phyloP scores from a whole-genome alignment of 2,329 filamentous ascomycete genomes.

The Colletotrichum incanum region DNA sequence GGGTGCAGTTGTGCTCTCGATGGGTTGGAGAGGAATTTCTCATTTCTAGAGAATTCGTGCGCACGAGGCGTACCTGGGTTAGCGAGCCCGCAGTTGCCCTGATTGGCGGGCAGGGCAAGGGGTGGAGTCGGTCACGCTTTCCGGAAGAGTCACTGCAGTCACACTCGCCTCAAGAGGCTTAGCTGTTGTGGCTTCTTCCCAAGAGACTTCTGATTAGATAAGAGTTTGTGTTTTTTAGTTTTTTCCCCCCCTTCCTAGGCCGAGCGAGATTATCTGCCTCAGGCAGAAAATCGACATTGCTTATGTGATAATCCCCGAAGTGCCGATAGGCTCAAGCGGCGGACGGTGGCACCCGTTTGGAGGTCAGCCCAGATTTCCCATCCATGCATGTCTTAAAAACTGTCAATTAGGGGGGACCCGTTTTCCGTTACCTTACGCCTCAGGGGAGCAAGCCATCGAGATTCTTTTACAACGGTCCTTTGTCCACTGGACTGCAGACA shows the following conservation, averaged over 20 bases:
- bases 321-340: constrained; percentile 33
- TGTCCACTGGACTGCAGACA: constrained; percentile 28
- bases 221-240: neutral
- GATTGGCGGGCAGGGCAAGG: constrained; percentile 39
- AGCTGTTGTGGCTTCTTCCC: constrained; percentile 4
- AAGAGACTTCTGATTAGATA: constrained; percentile 35
- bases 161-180: constrained; percentile 22
- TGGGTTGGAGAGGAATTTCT: constrained; percentile 22
- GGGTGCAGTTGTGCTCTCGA: constrained; percentile 41
- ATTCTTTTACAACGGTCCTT: constrained; percentile 41
- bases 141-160: constrained; percentile 12
- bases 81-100: constrained; percentile 42
- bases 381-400: constrained; percentile 42
- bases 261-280: neutral
- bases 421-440: constrained; percentile 25
- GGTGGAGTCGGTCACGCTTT: constrained; percentile 42
- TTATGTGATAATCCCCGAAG: neutral
- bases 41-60: constrained; percentile 38
- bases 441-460: constrained; percentile 30
- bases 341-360: constrained; percentile 35
- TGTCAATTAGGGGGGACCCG: constrained; percentile 36
- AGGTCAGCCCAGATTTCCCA: constrained; percentile 30
- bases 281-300: neutral
- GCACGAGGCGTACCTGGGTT: constrained; percentile 35
- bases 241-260: too few species aligned